Percentiles rank a stretch among this genome's conserved stretches.
phyloP scores from a whole-genome alignment of 352 stramenopile species.

The Pythium volutum region DNA sequence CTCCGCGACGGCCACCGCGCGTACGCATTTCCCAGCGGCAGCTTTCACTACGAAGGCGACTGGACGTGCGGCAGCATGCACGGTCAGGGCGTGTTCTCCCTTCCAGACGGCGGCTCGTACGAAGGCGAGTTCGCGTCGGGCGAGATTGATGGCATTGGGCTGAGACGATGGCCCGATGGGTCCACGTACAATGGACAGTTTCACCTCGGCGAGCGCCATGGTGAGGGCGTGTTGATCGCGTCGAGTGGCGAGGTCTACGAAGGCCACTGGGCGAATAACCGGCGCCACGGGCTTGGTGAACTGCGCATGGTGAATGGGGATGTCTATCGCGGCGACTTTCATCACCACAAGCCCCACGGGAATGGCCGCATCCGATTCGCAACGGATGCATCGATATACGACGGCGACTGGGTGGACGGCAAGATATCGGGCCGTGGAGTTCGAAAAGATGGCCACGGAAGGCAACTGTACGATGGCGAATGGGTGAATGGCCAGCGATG shows the following conservation, averaged over 20 bases:
- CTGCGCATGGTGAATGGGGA: constrained; percentile 30
- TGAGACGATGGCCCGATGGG: constrained; percentile 53
- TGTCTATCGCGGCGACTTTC: constrained; percentile 45
- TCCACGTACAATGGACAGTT: constrained; percentile 63
- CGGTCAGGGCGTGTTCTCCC: constrained; percentile 37
- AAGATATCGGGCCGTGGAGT: constrained; percentile 24
- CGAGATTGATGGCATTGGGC: constrained; percentile 57
- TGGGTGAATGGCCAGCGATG: constrained; percentile 35
- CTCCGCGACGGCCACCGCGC: constrained; percentile 43
- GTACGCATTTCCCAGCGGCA: constrained; percentile 43
- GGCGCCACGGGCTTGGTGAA: constrained; percentile 39
- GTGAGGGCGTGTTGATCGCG: constrained; percentile 44
- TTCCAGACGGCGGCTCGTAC: constrained; percentile 35
- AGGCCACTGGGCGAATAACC: constrained; percentile 50
- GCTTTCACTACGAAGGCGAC: constrained; percentile 62
- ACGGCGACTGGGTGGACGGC: constrained; percentile 44
- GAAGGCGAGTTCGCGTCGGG: constrained; percentile 53
- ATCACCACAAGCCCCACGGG: constrained; percentile 39
- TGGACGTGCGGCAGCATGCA: constrained; percentile 68
- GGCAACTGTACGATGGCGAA: constrained; percentile 39
- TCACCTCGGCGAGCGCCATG: constrained; percentile 45
- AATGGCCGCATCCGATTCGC: constrained; percentile 31
- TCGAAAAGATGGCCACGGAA: constrained; percentile 14
- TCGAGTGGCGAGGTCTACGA: constrained; percentile 48
- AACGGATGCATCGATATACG: constrained; percentile 23